phyloP scores from a whole-genome alignment of 2,329 filamentous ascomycete species.

The Colletotrichum lentis region DNA sequence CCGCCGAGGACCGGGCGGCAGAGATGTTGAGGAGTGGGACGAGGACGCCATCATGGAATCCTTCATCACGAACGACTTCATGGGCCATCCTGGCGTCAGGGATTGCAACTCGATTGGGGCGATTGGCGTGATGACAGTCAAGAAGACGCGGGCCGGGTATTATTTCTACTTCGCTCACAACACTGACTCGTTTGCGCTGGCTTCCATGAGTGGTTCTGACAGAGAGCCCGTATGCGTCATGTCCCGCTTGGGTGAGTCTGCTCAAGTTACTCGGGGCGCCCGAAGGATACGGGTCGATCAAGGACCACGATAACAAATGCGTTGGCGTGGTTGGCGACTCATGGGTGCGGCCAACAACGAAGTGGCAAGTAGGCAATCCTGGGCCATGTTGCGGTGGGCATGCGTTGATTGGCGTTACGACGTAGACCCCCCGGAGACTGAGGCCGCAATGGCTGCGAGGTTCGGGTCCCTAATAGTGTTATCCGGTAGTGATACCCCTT shows the following conservation, averaged over 20 bases:
- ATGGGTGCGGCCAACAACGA: not conserved
- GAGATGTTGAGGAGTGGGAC: constrained; percentile 72
- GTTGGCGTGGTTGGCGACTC: not conserved
- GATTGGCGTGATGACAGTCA: constrained; percentile 90
- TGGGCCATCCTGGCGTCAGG: constrained; percentile 85
- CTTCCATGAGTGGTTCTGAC: constrained; percentile 86
- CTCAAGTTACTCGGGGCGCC: constrained; percentile 63
- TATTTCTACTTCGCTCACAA: constrained; percentile 96
- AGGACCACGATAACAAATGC: not conserved
- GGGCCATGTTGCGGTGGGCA: not conserved
- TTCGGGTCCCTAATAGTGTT: not conserved
- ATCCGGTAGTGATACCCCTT: constrained; percentile 33
- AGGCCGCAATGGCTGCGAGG: not conserved
- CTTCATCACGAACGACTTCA: constrained; percentile 90
- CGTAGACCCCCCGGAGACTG: not conserved
- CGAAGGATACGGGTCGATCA: constrained; percentile 54
- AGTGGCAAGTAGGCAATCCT: not conserved
- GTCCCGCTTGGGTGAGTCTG: constrained; percentile 72
- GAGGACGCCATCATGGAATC: constrained; percentile 77
- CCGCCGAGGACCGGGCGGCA: constrained; percentile 66
- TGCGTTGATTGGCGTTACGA: not conserved
- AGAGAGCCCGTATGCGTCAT: constrained; percentile 81
- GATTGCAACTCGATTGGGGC: constrained; percentile 83
- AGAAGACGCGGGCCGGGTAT: constrained; percentile 78
- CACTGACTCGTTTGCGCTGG: constrained; percentile 86